These are phyloP conservation scores for Larix kaempferi DNA, from an alignment of 75 land plant genomes.

Conservation along the genomic window DNA sequence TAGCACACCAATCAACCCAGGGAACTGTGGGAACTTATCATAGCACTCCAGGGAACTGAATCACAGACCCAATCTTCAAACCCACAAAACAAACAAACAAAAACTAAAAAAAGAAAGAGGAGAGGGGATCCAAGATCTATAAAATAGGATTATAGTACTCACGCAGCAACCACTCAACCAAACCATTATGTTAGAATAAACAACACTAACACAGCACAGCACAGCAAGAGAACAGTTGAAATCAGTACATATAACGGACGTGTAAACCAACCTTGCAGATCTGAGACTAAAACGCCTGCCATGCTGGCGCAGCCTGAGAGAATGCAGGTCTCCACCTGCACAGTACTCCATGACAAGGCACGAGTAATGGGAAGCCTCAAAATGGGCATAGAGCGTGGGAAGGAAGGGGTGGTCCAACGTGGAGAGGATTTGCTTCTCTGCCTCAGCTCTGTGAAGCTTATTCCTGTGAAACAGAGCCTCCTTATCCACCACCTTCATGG, in stretches of 20 bases:
- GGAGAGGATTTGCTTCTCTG: slow-evolving; percentile 44
- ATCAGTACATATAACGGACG: background rate
- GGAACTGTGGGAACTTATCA: no score
- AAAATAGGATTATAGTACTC: background rate
- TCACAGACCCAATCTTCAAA: no score
- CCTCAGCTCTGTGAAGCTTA: slow-evolving; percentile 45
- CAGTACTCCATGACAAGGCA: slow-evolving; percentile 79
- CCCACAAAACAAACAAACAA: no score
- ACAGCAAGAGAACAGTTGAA: background rate
- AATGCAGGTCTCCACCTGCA: slow-evolving; percentile 68
- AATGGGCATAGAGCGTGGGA: slow-evolving; percentile 65
- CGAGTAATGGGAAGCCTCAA: slow-evolving; percentile 58
- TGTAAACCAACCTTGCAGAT: slow-evolving; percentile 10
- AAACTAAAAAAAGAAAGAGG: no score
- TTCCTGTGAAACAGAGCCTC: slow-evolving; percentile 23
- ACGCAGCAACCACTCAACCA: background rate
- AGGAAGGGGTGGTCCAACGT: slow-evolving; percentile 70
- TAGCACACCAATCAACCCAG: no score
- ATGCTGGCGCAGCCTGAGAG: slow-evolving; percentile 49
- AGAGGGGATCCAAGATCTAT: no score
- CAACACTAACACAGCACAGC: background rate
- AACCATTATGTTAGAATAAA: background rate
- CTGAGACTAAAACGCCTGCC: slow-evolving; percentile 15
- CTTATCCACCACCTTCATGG: slow-evolving; percentile 76
- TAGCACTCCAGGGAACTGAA: no score